These are phyloP conservation scores for Penicillium sp. DNA, from an alignment of 2,329 filamentous ascomycete species.

Conservation along the genomic window DNA sequence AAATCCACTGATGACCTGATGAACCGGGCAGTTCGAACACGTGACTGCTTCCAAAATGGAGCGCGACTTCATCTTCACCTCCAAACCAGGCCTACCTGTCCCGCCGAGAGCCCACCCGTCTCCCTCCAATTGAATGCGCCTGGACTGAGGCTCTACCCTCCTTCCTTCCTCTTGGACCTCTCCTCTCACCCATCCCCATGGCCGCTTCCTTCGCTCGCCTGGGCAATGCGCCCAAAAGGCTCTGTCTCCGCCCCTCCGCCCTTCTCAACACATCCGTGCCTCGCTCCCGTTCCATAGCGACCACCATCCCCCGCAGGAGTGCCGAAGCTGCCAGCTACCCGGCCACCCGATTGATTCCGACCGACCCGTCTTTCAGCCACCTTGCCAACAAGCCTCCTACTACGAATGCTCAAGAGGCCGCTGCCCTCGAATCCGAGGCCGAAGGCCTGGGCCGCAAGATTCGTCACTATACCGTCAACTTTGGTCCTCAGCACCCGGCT, in stretches of 20 bases:
- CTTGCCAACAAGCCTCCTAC: constrained; percentile 39
- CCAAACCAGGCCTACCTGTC: constrained; percentile 27
- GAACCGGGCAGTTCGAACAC: constrained; percentile 25
- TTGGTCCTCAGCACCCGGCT: constrained; percentile 95
- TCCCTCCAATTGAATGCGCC: constrained; percentile 32
- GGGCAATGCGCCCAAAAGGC: constrained; percentile 55
- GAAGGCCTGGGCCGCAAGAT: constrained; percentile 66
- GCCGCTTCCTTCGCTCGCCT: constrained; percentile 57
- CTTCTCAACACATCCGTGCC: constrained; percentile 39
- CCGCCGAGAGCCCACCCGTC: constrained; percentile 28
- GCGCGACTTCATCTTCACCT: constrained; percentile 29
- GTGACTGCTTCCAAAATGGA: constrained; percentile 34
- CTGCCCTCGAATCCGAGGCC: constrained; percentile 45
- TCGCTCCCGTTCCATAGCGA: constrained; percentile 53
- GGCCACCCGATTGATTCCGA: constrained; percentile 53
- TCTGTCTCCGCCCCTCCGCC: constrained; percentile 51
- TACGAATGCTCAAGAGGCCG: constrained; percentile 37
- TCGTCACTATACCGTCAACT: constrained; percentile 98
- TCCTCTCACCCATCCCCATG: constrained; percentile 43
- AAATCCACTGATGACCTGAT: constrained; percentile 33
- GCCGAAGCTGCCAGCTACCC: constrained; percentile 48
- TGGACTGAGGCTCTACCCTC: constrained; percentile 34
- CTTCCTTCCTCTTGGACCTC: constrained; percentile 19
- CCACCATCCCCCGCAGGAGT: constrained; percentile 50
- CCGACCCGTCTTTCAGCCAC: constrained; percentile 52